These are phyloP conservation scores for Leccinum solheimii DNA, from an alignment of 1,284 basidiomycete species.

Conservation along the genomic window DNA sequence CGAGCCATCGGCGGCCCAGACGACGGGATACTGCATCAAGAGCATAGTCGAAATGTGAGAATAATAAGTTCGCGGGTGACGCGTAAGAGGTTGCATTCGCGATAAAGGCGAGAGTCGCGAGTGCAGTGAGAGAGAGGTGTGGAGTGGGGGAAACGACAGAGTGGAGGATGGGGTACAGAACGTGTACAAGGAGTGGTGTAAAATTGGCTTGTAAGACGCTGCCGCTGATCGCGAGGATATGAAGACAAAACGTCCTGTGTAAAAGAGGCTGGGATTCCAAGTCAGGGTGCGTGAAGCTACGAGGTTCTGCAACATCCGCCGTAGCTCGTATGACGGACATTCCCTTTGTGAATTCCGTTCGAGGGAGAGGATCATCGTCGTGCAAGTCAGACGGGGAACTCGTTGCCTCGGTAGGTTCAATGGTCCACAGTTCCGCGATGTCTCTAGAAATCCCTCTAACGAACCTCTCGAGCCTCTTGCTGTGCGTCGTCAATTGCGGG, in stretches of 20 bases:
- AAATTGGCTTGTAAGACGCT: slow-evolving; percentile 67
- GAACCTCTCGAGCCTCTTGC: slow-evolving; percentile 63
- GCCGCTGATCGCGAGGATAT: slow-evolving; percentile 69
- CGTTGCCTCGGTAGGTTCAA: slow-evolving; percentile 22
- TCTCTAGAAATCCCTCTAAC: slow-evolving; percentile 60
- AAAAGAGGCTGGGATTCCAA: slow-evolving; percentile 45
- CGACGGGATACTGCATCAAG: slow-evolving; percentile 84
- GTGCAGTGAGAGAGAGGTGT: slow-evolving; percentile 69
- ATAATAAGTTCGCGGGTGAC: slow-evolving; percentile 77
- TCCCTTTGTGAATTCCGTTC: slow-evolving; percentile 53
- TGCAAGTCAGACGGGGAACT: slow-evolving; percentile 11
- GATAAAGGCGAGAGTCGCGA: slow-evolving; percentile 69
- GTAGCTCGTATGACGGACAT: slow-evolving; percentile 39
- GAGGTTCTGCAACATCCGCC: slow-evolving; percentile 44
- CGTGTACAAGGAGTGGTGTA: slow-evolving; percentile 71
- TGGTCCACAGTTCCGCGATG: slow-evolving; percentile 73
- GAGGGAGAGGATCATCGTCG: slow-evolving; percentile 30
- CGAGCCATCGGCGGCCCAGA: slow-evolving; percentile 74
- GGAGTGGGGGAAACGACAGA: slow-evolving; percentile 71
- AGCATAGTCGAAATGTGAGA: slow-evolving; percentile 94
- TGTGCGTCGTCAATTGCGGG: slow-evolving; percentile 32
- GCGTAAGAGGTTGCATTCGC: slow-evolving; percentile 77
- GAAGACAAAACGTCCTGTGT: slow-evolving; percentile 68
- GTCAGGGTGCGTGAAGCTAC: slow-evolving; percentile 36
- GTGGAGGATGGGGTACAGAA: slow-evolving; percentile 82